A percentile compares a stretch with the other conserved stretches of the same genome.
Evolutionary conservation across 208 protist species (phyloP).

Genomic region (Leishmania major): DNA sequence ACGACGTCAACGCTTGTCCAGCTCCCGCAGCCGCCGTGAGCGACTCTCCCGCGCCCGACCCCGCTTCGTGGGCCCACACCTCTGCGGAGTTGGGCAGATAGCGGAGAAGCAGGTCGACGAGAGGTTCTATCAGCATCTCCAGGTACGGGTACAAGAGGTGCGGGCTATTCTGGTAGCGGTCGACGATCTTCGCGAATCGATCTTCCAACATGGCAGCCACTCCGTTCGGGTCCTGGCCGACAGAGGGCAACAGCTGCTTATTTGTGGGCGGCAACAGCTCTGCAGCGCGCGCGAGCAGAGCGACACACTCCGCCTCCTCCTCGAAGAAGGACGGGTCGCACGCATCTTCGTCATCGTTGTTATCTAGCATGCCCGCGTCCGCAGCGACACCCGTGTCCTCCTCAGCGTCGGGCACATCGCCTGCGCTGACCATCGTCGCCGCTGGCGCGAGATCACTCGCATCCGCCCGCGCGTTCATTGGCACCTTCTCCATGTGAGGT

Average conservation of each 20-base stretch:
- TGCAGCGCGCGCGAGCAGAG: slow-evolving; percentile 42
- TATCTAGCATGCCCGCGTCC: not conserved
- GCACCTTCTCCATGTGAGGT: not conserved
- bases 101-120: slow-evolving; percentile 70
- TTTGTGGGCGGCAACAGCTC: slow-evolving; percentile 41
- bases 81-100: slow-evolving; percentile 49
- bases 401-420: not conserved
- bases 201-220: slow-evolving; percentile 61
- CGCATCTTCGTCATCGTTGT: slow-evolving; percentile 34
- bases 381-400: not conserved
- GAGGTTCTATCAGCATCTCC: slow-evolving; percentile 78
- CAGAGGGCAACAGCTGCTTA: slow-evolving; percentile 47
- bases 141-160: slow-evolving; percentile 92
- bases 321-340: slow-evolving; percentile 82
- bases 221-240: slow-evolving; percentile 61
- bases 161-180: slow-evolving; percentile 95
- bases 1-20: not conserved
- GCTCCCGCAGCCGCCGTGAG: not conserved
- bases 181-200: slow-evolving; percentile 69
- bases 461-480: not conserved
- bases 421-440: not conserved
- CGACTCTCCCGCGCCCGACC: not conserved
- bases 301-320: slow-evolving; percentile 59
- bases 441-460: not conserved
- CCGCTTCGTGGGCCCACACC: slow-evolving; percentile 37